phyloP scores from a whole-genome alignment of 345 rosid genomes.

The Populus deltoides region DNA sequence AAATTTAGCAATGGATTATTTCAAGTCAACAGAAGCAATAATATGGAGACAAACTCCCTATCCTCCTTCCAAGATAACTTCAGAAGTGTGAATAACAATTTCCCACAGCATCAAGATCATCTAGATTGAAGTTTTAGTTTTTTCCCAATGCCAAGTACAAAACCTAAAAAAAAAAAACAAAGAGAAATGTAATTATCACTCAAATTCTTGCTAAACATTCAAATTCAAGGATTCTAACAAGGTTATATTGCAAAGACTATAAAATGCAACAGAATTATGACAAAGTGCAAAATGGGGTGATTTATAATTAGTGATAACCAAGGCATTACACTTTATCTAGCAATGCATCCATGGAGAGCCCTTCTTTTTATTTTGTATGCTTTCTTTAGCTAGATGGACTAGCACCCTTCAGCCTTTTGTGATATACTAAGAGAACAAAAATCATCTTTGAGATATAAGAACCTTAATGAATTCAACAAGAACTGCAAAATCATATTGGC shows the following conservation, averaged over 20 bases:
- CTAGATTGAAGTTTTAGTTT: slow-evolving; percentile 82
- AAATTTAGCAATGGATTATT: not conserved
- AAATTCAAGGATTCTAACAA: not conserved
- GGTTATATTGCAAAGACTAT: not conserved
- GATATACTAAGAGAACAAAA: not conserved
- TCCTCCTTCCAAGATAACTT: slow-evolving; percentile 48
- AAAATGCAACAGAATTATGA: not conserved
- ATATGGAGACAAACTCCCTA: slow-evolving; percentile 29
- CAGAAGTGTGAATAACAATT: slow-evolving; percentile 76
- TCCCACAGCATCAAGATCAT: slow-evolving; percentile 66
- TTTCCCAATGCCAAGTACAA: slow-evolving; percentile 84
- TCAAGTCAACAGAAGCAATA: not conserved
- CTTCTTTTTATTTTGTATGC: not conserved
- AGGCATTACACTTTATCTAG: too few species aligned
- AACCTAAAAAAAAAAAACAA: slow-evolving; percentile 34
- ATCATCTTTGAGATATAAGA: not conserved
- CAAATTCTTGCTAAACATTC: not conserved
- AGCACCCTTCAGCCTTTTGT: not conserved
- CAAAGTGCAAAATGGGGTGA: not conserved
- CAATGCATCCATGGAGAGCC: not conserved
- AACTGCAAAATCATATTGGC: not conserved
- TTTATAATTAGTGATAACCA: too few species aligned
- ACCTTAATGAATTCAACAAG: not conserved
- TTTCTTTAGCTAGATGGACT: not conserved
- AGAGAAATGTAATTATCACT: not conserved